These are phyloP conservation scores for Phaeodactylum tricornutum DNA, from an alignment of 108 stramenopile species.

Conservation along the genomic window DNA sequence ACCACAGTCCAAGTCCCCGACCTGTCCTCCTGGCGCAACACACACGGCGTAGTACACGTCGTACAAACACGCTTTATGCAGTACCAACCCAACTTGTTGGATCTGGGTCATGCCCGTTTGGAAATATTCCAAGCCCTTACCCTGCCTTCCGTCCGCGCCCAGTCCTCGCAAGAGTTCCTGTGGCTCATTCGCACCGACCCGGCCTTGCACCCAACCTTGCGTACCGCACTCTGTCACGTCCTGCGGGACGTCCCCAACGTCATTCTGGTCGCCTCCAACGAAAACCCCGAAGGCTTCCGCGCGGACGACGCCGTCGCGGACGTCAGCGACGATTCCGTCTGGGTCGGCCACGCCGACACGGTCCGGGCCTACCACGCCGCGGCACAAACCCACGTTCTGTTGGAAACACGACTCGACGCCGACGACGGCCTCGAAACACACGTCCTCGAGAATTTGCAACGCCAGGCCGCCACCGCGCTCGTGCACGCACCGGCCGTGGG, in stretches of 20 bases:
- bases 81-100: slow-evolving; percentile 25
- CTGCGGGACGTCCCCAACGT: slow-evolving; percentile 18
- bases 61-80: slow-evolving; percentile 58
- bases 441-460: slow-evolving; percentile 15
- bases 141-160: slow-evolving; percentile 32
- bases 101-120: slow-evolving; percentile 30
- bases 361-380: slow-evolving; percentile 2
- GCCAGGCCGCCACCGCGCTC: slow-evolving; percentile 8
- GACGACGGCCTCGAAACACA: slow-evolving; percentile 50
- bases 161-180: slow-evolving; percentile 24
- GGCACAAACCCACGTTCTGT: slow-evolving; percentile 6
- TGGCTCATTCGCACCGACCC: slow-evolving; percentile 43
- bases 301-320: background rate
- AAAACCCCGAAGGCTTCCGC: slow-evolving; percentile 13
- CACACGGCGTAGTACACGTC: slow-evolving; percentile 32
- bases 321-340: background rate
- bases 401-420: slow-evolving; percentile 67
- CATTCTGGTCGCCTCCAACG: slow-evolving; percentile 22
- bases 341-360: slow-evolving; percentile 2
- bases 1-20: background rate
- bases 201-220: slow-evolving; percentile 11
- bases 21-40: slow-evolving; percentile 1
- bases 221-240: background rate
- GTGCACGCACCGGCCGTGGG: slow-evolving; percentile 11
- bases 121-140: slow-evolving; percentile 36